These are phyloP conservation scores for Globisporangium cederbergense DNA, from an alignment of 352 stramenopile species.

Conservation along the genomic window DNA sequence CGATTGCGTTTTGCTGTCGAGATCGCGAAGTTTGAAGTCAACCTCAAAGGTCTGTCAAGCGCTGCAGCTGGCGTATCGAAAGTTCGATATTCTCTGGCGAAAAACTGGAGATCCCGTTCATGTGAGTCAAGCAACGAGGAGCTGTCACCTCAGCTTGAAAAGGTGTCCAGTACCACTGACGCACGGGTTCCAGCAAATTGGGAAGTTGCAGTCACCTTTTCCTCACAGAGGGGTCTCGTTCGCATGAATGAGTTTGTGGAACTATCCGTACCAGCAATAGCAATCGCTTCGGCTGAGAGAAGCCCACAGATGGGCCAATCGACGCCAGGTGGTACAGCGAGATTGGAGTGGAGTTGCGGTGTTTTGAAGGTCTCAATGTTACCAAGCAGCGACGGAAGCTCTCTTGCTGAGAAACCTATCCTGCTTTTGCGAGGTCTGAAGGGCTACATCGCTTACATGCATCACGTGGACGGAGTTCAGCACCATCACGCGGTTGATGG, in stretches of 20 bases:
- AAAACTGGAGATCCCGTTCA: neutral
- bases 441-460: constrained; percentile 9
- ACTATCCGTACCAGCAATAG: constrained; percentile 7
- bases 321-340: constrained; percentile 1
- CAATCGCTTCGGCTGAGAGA: constrained; percentile 2
- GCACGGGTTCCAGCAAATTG: constrained; percentile 6
- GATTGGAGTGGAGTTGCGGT: constrained; percentile 10
- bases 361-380: constrained; percentile 7
- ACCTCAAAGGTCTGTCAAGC: constrained; percentile 7
- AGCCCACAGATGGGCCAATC: neutral
- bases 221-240: neutral
- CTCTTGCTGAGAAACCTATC: neutral
- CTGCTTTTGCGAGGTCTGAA: constrained; percentile 4
- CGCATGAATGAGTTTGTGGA: constrained; percentile 16
- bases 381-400: neutral
- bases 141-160: neutral
- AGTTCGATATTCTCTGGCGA: neutral
- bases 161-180: neutral
- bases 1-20: neutral
- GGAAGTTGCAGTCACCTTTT: constrained; percentile 4
- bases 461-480: constrained; percentile 2
- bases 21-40: constrained; percentile 10
- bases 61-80: neutral
- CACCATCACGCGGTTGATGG: constrained; percentile 13
- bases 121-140: neutral